Conservation (phyloP, 768 basidiomycete species). For the Russula brevipes region DNA sequence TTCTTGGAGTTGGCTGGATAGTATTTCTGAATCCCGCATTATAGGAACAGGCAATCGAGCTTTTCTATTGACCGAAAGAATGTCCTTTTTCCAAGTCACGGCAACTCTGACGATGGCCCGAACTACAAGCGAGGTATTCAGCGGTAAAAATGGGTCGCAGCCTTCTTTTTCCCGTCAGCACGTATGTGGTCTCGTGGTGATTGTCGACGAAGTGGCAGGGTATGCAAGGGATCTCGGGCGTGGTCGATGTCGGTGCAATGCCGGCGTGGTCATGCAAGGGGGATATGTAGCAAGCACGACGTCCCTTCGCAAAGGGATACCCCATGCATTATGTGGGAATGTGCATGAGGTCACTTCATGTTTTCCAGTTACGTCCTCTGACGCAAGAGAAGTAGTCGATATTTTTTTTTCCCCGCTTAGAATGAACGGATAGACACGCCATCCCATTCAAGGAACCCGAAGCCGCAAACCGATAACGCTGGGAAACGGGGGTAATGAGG, state of each 20-base stretch:
- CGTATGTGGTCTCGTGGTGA: conserved; percentile 9
- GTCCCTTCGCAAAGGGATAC: neutral
- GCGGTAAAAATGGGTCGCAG: neutral
- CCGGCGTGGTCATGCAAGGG: neutral
- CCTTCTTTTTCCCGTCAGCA: neutral
- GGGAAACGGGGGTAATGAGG: neutral
- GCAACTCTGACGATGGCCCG: neutral
- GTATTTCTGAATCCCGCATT: conserved; percentile 1
- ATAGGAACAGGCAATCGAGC: neutral
- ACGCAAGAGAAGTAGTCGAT: conserved; percentile 4
- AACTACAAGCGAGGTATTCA: neutral
- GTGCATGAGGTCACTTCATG: conserved; percentile 14
- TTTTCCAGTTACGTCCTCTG: conserved; percentile 18
- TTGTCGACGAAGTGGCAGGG: neutral
- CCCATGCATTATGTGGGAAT: neutral
- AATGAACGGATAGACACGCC: neutral
- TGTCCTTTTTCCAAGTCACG: neutral
- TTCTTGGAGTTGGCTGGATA: neutral
- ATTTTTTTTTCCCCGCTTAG: conserved; percentile 1
- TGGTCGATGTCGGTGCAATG: neutral
- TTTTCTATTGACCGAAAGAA: neutral
- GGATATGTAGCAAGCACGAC: conserved; percentile 4
- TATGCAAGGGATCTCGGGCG: neutral
- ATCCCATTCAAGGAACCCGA: neutral
- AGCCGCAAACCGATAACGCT: conserved; percentile 1